Conservation (phyloP, 164 flowering plant species). For the Euptelea pleiosperma region DNA sequence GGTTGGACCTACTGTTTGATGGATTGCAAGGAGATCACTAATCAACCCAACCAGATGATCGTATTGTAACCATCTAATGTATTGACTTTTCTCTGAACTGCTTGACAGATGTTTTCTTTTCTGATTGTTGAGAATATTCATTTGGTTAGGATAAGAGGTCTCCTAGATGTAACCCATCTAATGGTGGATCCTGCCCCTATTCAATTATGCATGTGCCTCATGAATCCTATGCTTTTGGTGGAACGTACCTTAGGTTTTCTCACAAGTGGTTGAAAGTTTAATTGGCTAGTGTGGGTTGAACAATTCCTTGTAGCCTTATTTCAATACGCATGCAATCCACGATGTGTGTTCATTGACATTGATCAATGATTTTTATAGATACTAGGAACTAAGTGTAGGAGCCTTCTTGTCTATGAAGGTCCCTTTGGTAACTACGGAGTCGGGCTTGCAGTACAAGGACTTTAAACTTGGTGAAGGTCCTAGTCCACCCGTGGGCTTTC, state of each 20-base stretch:
- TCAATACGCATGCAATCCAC: neutral
- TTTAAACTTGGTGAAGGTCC: conserved; percentile 86
- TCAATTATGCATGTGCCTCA: no score
- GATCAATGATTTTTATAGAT: neutral
- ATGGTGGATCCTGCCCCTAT: no score
- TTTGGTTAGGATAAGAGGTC: no score
- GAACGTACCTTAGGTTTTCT: no score
- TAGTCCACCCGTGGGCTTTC: conserved; percentile 92
- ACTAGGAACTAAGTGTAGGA: conserved; percentile 1
- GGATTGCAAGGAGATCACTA: neutral
- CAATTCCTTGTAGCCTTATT: neutral
- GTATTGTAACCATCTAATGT: no score
- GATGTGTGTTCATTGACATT: neutral
- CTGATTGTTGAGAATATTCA: no score
- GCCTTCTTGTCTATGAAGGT: conserved; percentile 40
- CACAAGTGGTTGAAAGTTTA: neutral
- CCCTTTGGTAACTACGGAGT: conserved; percentile 86
- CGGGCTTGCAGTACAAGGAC: conserved; percentile 97
- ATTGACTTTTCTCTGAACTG: no score
- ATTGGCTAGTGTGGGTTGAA: neutral
- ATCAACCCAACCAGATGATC: neutral
- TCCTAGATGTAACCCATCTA: no score
- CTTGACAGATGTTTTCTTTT: no score
- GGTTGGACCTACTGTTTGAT: neutral
- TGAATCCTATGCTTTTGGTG: no score